These are phyloP conservation scores for Trypanosoma congolense DNA, from an alignment of 208 protist genomes.

Conservation along the genomic window DNA sequence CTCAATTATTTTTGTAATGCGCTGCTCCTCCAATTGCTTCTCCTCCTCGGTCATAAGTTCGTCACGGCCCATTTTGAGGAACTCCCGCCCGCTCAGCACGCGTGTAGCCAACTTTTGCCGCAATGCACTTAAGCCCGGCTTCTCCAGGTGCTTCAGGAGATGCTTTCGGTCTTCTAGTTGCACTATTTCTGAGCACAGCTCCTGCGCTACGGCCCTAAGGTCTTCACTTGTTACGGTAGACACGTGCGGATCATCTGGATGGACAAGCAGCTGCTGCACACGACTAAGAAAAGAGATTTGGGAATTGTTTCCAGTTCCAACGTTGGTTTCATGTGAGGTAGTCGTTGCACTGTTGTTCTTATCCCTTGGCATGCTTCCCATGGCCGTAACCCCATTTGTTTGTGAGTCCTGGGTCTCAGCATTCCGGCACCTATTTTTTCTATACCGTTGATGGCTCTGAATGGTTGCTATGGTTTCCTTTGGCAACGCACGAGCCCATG, in stretches of 20 bases:
- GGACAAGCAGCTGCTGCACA: constrained; percentile 49
- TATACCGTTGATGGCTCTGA: constrained; percentile 33
- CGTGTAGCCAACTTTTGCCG: constrained; percentile 91
- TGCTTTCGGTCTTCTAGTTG: constrained; percentile 79
- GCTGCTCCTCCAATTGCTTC: constrained; percentile 70
- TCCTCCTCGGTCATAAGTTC: constrained; percentile 94
- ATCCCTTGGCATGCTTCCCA: not conserved
- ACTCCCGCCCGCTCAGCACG: constrained; percentile 74
- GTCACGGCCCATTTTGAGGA: constrained; percentile 89
- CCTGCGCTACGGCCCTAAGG: constrained; percentile 42
- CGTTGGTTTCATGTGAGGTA: not conserved
- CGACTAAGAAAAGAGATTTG: constrained; percentile 33
- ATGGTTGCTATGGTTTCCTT: constrained; percentile 55
- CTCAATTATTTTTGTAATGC: constrained; percentile 81
- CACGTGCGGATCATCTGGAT: constrained; percentile 34
- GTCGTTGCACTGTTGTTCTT: not conserved
- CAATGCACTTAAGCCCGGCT: constrained; percentile 52
- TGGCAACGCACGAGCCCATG: constrained; percentile 63
- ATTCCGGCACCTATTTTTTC: not conserved
- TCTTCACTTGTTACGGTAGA: constrained; percentile 22
- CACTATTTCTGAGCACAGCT: constrained; percentile 41
- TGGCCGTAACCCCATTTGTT: not conserved
- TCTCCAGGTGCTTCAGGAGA: constrained; percentile 84
- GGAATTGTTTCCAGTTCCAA: not conserved
- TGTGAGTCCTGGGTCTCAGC: not conserved